A percentile compares a stretch with the other conserved stretches of the same genome.
Conservation (phyloP, 2,329 filamentous ascomycete genomes). For the Colletotrichum falcatum region DNA sequence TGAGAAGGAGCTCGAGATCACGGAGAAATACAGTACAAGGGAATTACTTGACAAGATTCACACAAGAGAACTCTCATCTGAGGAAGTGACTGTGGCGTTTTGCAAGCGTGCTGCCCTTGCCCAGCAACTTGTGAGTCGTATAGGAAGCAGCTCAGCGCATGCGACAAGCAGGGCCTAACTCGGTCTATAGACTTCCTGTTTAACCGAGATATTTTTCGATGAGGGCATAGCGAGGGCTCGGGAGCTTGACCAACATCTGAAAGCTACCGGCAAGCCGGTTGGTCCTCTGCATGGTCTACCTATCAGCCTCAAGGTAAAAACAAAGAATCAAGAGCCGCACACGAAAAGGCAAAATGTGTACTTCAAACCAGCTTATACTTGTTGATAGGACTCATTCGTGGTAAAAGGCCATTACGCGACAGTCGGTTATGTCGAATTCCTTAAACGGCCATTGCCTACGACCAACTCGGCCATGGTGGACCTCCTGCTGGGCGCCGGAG, state of each 20-base stretch:
- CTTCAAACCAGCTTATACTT: slow-evolving; percentile 45
- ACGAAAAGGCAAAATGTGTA: neutral
- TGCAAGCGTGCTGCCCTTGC: slow-evolving; percentile 47
- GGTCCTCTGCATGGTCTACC: slow-evolving; percentile 74
- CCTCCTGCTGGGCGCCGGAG: slow-evolving; percentile 69
- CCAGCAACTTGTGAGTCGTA: slow-evolving; percentile 43
- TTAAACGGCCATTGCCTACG: slow-evolving; percentile 63
- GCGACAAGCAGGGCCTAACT: neutral
- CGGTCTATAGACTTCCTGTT: slow-evolving; percentile 49
- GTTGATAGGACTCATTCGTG: slow-evolving; percentile 71
- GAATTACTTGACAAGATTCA: slow-evolving; percentile 41
- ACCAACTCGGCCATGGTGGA: slow-evolving; percentile 68
- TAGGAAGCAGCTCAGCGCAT: neutral
- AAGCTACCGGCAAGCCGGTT: slow-evolving; percentile 54
- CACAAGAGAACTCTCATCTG: slow-evolving; percentile 41
- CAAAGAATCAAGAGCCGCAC: neutral
- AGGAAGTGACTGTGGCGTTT: slow-evolving; percentile 46
- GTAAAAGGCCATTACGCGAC: slow-evolving; percentile 63
- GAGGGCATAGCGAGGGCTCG: slow-evolving; percentile 58
- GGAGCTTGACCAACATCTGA: slow-evolving; percentile 58
- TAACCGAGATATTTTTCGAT: slow-evolving; percentile 63
- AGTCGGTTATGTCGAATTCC: slow-evolving; percentile 66
- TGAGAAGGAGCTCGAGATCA: slow-evolving; percentile 43
- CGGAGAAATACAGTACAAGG: slow-evolving; percentile 37
- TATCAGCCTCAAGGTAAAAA: slow-evolving; percentile 51